phyloP scores from a whole-genome alignment of 805 yeast species.

The Scheffersomyces stipitis region DNA sequence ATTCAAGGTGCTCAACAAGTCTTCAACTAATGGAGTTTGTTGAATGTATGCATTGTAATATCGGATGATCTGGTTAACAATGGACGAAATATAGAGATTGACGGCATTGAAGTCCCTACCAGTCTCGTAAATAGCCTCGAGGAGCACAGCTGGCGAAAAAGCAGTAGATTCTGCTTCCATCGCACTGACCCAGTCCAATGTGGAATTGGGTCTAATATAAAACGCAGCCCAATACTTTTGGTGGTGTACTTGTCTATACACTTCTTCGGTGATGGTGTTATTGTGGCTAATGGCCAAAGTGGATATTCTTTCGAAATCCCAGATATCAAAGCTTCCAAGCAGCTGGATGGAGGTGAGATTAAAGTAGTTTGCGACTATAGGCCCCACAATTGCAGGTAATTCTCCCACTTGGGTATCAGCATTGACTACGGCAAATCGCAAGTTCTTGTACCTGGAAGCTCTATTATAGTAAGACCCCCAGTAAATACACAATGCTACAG shows the following conservation, averaged over 20 bases:
- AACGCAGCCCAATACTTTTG: conserved; percentile 31
- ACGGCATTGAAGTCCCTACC: conserved; percentile 35
- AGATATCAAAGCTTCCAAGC: conserved; percentile 24
- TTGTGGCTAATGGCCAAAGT: conserved; percentile 18
- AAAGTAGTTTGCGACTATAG: conserved; percentile 18
- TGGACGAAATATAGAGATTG: conserved; percentile 17
- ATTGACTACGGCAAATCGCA: conserved; percentile 24
- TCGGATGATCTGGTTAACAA: conserved; percentile 14
- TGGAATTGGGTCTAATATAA: conserved; percentile 29
- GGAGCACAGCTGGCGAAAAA: conserved; percentile 18
- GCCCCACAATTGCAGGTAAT: conserved; percentile 25
- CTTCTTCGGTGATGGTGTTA: conserved; percentile 25
- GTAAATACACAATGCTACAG: conserved; percentile 25
- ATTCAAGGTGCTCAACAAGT: conserved; percentile 13
- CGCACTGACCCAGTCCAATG: conserved; percentile 20
- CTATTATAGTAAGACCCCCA: conserved; percentile 33
- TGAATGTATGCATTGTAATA: conserved; percentile 17
- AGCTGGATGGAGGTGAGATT: conserved; percentile 17
- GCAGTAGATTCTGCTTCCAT: conserved; percentile 12
- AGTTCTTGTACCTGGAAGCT: conserved; percentile 15
- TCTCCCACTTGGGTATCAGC: conserved; percentile 23
- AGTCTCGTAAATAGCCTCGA: conserved; percentile 30
- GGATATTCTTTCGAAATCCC: conserved; percentile 16
- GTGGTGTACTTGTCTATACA: conserved; percentile 28
- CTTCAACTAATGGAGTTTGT: conserved; percentile 15